These are phyloP conservation scores for Globisporangium acanthophoron DNA, from an alignment of 352 stramenopile species.

Conservation along the genomic window DNA sequence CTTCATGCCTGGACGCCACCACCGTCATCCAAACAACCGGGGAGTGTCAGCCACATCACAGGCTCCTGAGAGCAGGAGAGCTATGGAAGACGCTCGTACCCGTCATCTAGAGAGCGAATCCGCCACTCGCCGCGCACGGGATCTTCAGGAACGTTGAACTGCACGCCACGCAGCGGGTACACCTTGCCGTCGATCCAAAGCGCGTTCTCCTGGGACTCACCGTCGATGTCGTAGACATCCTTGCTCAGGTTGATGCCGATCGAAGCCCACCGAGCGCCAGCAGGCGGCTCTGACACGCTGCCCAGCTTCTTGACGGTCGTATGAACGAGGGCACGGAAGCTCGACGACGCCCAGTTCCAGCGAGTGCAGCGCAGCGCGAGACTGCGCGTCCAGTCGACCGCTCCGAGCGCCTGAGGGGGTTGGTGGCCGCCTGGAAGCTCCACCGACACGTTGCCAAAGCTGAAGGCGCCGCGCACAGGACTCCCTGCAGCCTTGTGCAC, in stretches of 20 bases:
- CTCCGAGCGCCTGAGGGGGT: conserved; percentile 13
- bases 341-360: conserved; percentile 39
- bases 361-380: conserved; percentile 30
- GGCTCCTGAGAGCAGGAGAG: no score
- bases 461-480: conserved; percentile 19
- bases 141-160: conserved; percentile 21
- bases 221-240: conserved; percentile 43
- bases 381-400: conserved; percentile 40
- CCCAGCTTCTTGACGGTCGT: neutral
- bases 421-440: neutral
- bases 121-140: conserved; percentile 3
- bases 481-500: conserved; percentile 36
- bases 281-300: neutral
- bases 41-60: neutral
- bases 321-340: conserved; percentile 14
- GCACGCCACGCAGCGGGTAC: conserved; percentile 27
- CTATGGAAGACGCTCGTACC: neutral
- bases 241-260: conserved; percentile 44
- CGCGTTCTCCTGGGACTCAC: conserved; percentile 44
- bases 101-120: neutral
- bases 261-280: conserved; percentile 7
- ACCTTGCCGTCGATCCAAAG: conserved; percentile 39
- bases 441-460: conserved; percentile 16
- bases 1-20: neutral
- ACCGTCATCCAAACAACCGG: neutral